Evolutionary conservation across 352 stramenopile genomes (phyloP).

Genomic region (Globisporangium okanoganense): DNA sequence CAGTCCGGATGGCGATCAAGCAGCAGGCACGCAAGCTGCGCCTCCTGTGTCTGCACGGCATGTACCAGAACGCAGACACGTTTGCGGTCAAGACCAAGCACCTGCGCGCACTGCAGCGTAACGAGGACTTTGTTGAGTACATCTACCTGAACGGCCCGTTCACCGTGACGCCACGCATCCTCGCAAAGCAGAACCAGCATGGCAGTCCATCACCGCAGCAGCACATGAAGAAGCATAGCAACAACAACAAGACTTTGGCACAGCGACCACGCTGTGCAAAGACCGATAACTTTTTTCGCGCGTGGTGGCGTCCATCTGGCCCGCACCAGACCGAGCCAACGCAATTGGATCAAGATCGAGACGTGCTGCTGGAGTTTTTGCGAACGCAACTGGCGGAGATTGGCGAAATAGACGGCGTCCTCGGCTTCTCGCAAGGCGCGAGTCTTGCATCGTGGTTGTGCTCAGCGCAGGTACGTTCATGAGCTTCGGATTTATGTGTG

Average conservation of each 20-base stretch:
- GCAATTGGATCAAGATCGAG: slow-evolving; percentile 48
- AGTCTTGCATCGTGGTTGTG: slow-evolving; percentile 81
- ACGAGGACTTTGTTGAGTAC: slow-evolving; percentile 43
- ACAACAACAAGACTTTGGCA: neutral
- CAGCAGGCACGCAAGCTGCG: slow-evolving; percentile 37
- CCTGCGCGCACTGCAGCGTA: slow-evolving; percentile 26
- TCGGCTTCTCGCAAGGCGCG: slow-evolving; percentile 84
- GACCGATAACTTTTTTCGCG: slow-evolving; percentile 59
- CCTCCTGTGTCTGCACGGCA: slow-evolving; percentile 79
- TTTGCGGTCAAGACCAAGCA: slow-evolving; percentile 71
- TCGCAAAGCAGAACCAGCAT: slow-evolving; percentile 36
- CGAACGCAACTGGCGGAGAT: slow-evolving; percentile 49
- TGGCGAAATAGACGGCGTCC: slow-evolving; percentile 64
- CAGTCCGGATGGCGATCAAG: slow-evolving; percentile 1
- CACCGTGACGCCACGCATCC: slow-evolving; percentile 64
- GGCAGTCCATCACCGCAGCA: neutral
- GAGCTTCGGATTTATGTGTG: neutral
- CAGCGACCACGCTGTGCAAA: slow-evolving; percentile 41
- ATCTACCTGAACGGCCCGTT: slow-evolving; percentile 75
- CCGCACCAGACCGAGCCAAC: slow-evolving; percentile 41
- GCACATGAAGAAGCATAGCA: slow-evolving; percentile 10
- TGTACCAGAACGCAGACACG: slow-evolving; percentile 77
- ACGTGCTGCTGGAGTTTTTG: slow-evolving; percentile 55
- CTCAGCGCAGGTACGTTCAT: slow-evolving; percentile 40
- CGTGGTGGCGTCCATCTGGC: slow-evolving; percentile 67